Percentiles rank a stretch among this genome's conserved stretches.
Evolutionary conservation across 192 early-diverging fungal species (phyloP).

Genomic region (Coemansia sp.): DNA sequence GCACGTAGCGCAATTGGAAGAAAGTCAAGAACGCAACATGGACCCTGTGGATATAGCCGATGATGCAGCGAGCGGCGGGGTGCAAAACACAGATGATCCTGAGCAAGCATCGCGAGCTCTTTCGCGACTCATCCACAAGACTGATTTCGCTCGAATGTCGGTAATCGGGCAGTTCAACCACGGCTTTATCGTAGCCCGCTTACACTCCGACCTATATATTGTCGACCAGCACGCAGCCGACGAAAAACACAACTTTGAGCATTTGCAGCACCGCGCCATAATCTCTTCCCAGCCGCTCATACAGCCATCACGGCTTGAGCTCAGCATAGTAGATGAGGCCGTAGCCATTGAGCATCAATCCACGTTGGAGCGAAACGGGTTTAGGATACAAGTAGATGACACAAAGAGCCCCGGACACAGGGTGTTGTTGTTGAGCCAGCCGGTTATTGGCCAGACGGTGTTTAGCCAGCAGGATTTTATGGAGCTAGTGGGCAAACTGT

Average conservation of each 20-base stretch:
- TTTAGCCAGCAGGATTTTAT: constrained; percentile 65
- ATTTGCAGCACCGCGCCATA: constrained; percentile 61
- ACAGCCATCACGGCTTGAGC: constrained; percentile 64
- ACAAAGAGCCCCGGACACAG: constrained; percentile 58
- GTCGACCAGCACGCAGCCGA: constrained; percentile 98
- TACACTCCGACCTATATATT: constrained; percentile 78
- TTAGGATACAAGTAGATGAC: constrained; percentile 67
- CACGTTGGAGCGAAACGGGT: constrained; percentile 79
- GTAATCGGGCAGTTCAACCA: constrained; percentile 96
- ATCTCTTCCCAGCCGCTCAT: constrained; percentile 71
- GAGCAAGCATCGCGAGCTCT: constrained; percentile 23
- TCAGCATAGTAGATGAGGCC: constrained; percentile 78
- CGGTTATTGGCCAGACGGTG: constrained; percentile 68
- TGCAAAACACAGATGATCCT: constrained; percentile 18
- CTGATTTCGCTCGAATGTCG: constrained; percentile 80
- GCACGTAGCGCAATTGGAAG: constrained; percentile 13
- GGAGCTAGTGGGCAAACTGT: constrained; percentile 41
- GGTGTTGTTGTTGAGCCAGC: constrained; percentile 69
- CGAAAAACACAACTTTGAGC: constrained; percentile 97
- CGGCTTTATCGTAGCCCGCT: constrained; percentile 85
- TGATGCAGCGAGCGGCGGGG: constrained; percentile 22
- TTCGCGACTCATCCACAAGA: constrained; percentile 63
- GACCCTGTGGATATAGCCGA: background rate
- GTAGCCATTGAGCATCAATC: constrained; percentile 73
- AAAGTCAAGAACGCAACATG: constrained; percentile 8